These are phyloP conservation scores for Citrus medica DNA, from an alignment of 345 rosid genomes.

Conservation along the genomic window DNA sequence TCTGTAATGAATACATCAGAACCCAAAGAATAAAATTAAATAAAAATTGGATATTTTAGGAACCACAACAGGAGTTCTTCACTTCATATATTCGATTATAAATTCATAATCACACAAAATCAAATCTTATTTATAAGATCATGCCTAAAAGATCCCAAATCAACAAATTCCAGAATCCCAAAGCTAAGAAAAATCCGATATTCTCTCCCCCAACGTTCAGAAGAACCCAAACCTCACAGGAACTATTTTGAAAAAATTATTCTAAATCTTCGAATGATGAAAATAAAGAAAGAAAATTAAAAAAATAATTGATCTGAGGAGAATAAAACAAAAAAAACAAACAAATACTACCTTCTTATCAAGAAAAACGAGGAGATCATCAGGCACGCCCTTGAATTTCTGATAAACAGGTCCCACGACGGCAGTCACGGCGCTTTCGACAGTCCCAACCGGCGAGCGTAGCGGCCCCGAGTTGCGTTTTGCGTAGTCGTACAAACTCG, in stretches of 20 bases:
- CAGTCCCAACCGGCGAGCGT: conserved; percentile 59
- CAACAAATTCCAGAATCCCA: background rate
- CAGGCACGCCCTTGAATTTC: conserved; percentile 63
- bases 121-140: background rate
- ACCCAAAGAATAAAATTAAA: background rate
- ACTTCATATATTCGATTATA: background rate
- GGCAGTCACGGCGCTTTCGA: conserved; percentile 64
- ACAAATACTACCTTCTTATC: conserved; percentile 60
- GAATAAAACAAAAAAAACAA: background rate
- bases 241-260: too few species aligned
- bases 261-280: background rate
- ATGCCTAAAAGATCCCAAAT: background rate
- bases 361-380: conserved; percentile 55
- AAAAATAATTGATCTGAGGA: background rate
- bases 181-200: background rate
- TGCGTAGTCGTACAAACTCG: conserved; percentile 62
- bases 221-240: background rate
- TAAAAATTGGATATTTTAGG: background rate
- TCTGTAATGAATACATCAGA: background rate
- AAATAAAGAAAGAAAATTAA: too few species aligned
- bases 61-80: background rate
- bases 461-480: conserved; percentile 81
- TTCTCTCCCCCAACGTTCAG: background rate
- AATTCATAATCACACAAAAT: background rate
- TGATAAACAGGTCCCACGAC: conserved; percentile 63